A percentile compares a stretch with the other conserved stretches of the same genome.
phyloP scores from a whole-genome alignment of 1,284 basidiomycete genomes.

The Erythrobasidium hasegawianum region DNA sequence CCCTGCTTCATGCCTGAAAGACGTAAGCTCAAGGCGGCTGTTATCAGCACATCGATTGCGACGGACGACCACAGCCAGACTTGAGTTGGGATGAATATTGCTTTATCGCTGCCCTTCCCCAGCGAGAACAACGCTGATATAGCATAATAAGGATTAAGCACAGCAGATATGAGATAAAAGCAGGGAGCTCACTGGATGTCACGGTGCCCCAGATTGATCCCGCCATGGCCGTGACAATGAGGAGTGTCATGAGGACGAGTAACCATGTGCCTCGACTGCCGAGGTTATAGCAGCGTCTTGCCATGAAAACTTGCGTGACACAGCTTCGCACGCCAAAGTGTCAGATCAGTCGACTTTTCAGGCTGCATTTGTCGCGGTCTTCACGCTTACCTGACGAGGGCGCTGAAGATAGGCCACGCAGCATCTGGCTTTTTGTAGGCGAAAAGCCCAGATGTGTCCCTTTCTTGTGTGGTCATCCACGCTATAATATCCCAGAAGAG shows the following conservation, averaged over 20 bases:
- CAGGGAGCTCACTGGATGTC: not conserved
- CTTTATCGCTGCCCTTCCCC: not conserved
- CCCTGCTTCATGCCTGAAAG: slow-evolving; percentile 27
- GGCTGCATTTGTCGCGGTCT: not conserved
- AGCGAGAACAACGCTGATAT: not conserved
- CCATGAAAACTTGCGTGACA: slow-evolving; percentile 27
- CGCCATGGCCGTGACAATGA: not conserved
- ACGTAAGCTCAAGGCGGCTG: slow-evolving; percentile 4
- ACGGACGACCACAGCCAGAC: slow-evolving; percentile 22
- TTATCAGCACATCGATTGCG: slow-evolving; percentile 16
- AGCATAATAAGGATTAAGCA: not conserved
- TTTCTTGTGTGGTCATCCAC: slow-evolving; percentile 18
- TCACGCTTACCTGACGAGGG: slow-evolving; percentile 15
- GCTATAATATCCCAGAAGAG: slow-evolving; percentile 16
- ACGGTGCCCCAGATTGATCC: slow-evolving; percentile 5
- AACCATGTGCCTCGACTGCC: slow-evolving; percentile 5
- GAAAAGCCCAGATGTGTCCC: slow-evolving; percentile 6
- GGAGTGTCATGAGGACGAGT: not conserved
- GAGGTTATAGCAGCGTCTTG: slow-evolving; percentile 14
- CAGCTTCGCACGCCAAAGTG: not conserved
- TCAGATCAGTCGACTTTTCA: not conserved
- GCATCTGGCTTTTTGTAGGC: slow-evolving; percentile 3
- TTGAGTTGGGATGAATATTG: slow-evolving; percentile 20
- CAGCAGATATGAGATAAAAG: not conserved
- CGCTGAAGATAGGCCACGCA: slow-evolving; percentile 8